phyloP scores from a whole-genome alignment of 2,329 filamentous ascomycete species.

The Sporothrix protearum region DNA sequence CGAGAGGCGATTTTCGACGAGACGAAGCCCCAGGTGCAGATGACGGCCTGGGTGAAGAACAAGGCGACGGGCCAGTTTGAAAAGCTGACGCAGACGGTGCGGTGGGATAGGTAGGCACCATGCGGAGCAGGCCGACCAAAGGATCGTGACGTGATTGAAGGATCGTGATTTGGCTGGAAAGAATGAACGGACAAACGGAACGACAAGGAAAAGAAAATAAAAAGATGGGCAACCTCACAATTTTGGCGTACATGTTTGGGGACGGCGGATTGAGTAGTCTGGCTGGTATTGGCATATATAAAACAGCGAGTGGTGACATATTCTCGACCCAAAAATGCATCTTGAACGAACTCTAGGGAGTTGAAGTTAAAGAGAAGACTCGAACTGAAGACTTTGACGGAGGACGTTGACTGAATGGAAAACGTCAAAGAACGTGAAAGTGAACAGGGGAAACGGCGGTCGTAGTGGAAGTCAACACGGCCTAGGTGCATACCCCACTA shows the following conservation, averaged over 20 bases:
- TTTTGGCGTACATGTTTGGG: neutral
- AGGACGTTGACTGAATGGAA: too few species aligned
- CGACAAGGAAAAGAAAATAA: neutral
- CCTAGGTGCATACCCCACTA: slow-evolving; percentile 5
- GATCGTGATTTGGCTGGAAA: neutral
- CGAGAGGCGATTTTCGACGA: slow-evolving; percentile 25
- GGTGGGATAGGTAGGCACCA: slow-evolving; percentile 16
- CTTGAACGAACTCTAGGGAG: too few species aligned
- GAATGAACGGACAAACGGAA: neutral
- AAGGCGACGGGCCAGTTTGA: slow-evolving; percentile 17
- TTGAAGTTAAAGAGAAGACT: too few species aligned
- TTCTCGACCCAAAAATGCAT: neutral
- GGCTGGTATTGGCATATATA: neutral
- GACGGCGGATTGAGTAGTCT: neutral
- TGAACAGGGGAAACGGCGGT: neutral
- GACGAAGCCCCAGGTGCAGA: slow-evolving; percentile 21
- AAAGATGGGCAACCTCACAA: slow-evolving; percentile 8
- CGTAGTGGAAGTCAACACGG: neutral
- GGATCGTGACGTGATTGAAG: too few species aligned
- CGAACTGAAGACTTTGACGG: too few species aligned
- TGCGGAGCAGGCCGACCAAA: neutral
- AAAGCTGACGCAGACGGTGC: slow-evolving; percentile 17
- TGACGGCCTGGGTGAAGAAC: slow-evolving; percentile 22
- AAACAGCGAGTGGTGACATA: neutral
- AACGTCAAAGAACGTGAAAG: neutral